Evolutionary conservation across 2,329 filamentous ascomycete genomes (phyloP), one percentile per base, ranked within the genome.

Genomic region (Aspergillus hortae): DNA sequence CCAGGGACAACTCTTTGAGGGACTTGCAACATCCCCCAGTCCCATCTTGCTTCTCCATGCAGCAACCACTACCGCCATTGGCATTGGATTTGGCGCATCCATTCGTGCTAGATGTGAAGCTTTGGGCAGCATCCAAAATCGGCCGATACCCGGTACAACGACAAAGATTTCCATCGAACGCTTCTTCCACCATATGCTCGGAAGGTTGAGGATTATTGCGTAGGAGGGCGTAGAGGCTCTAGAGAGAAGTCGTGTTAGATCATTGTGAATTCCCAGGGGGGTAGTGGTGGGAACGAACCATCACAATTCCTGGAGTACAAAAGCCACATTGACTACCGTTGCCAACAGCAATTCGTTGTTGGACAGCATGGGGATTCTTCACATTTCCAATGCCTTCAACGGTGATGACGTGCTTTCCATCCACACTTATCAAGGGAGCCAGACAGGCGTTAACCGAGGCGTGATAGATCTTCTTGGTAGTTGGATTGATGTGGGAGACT

Each of bases 331-430:
- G 92, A 61, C 90, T 95, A 45, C 94, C 94, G 74, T 96, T 94
- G 30, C 88, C 84, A 72, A 89, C 89, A 15, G 94, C 92, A 62
- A 99, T 88, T 44, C 94, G 83, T 74, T 97, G 91, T 69, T 97
- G 94, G 3, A 87, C 79, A 2, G 92, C 89, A 75, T 99, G 94
- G 4, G 94, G 94, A 40, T 80, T 84, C 69, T 94, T 87, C 25
- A 89, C 86, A 68, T 88, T 89, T 10, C 94, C 94, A 63, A 99
- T 96, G 6, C 94, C 94, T 73, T 99, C 94, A 38, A 99, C 87
- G 3, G 94, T 99, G 67, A 99, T 92, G 65, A 97, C 90, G 80
- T 99, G 94, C 70, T 99, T 99, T 42, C 94, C 94, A 69, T 97
- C 94, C 41, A 97, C 83, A 64, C 91, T 95, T 60, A 91, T 89